These are phyloP conservation scores for Litsea cubeba DNA, from an alignment of 164 flowering plant genomes.

Conservation along the genomic window DNA sequence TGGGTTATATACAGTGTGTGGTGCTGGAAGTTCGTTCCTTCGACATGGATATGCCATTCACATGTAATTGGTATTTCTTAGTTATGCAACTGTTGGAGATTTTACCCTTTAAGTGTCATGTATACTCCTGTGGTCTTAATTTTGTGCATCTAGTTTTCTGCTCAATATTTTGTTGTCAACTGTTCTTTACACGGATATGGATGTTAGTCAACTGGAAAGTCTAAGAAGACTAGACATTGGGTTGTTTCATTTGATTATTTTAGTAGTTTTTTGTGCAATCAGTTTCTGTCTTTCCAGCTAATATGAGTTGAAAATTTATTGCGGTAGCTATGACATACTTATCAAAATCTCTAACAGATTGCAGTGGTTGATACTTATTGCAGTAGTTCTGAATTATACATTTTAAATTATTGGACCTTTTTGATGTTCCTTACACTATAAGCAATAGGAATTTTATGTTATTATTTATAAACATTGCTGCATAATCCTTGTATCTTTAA, in stretches of 20 bases:
- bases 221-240: not conserved
- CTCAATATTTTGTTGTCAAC: too few relatives aligned
- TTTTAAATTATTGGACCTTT: not conserved
- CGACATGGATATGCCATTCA: constrained; percentile 94
- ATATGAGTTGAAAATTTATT: not conserved
- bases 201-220: too few relatives aligned
- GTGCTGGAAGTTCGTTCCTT: constrained; percentile 89
- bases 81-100: not conserved
- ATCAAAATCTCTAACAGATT: too few relatives aligned
- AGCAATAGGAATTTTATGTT: not conserved
- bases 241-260: not conserved
- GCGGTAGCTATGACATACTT: too few relatives aligned
- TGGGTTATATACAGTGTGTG: constrained; percentile 76
- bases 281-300: not conserved
- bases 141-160: too few relatives aligned
- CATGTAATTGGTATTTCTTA: constrained; percentile 53
- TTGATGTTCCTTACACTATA: not conserved
- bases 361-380: not conserved
- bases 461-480: too few relatives aligned
- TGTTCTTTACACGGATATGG: not conserved
- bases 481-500: too few relatives aligned
- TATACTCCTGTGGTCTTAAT: too few relatives aligned
- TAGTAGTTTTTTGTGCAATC: not conserved
- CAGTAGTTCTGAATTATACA: not conserved
- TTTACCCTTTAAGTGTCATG: not conserved